These are phyloP conservation scores for Myriangium duriaei DNA, from an alignment of 2,329 filamentous ascomycete genomes.

Conservation along the genomic window DNA sequence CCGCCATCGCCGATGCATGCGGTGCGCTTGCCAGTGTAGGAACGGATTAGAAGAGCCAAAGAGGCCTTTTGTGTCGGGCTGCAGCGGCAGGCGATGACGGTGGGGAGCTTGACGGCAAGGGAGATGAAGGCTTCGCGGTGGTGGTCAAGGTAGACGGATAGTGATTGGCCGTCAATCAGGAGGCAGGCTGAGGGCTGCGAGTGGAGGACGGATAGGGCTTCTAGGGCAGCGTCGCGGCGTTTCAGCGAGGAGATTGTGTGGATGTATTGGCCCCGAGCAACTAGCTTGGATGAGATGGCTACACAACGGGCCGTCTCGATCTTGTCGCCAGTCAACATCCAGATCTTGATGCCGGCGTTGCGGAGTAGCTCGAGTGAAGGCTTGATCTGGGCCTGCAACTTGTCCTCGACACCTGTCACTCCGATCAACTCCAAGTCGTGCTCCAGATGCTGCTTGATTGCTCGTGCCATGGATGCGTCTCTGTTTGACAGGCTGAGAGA, in stretches of 20 bases:
- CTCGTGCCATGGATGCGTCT: slow-evolving; percentile 67
- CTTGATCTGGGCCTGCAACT: slow-evolving; percentile 90
- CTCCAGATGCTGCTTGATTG: slow-evolving; percentile 73
- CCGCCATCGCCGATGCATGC: slow-evolving; percentile 97
- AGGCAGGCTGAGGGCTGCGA: slow-evolving; percentile 78
- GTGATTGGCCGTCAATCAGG: slow-evolving; percentile 86
- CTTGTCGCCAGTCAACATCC: slow-evolving; percentile 99
- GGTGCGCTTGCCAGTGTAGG: slow-evolving; percentile 84
- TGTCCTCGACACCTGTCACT: slow-evolving; percentile 97
- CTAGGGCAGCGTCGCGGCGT: slow-evolving; percentile 71
- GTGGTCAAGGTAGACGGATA: slow-evolving; percentile 69
- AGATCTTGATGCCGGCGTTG: slow-evolving; percentile 97
- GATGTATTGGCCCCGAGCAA: slow-evolving; percentile 87
- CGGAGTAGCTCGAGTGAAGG: slow-evolving; percentile 86
- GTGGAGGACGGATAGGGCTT: slow-evolving; percentile 76
- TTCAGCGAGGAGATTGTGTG: slow-evolving; percentile 71
- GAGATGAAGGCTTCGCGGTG: slow-evolving; percentile 79
- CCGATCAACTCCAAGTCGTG: slow-evolving; percentile 81
- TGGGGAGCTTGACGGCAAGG: slow-evolving; percentile 72
- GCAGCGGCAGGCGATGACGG: slow-evolving; percentile 91
- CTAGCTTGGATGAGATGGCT: slow-evolving; percentile 85
- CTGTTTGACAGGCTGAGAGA: slow-evolving; percentile 68
- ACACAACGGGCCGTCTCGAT: slow-evolving; percentile 95
- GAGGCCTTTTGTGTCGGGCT: slow-evolving; percentile 96
- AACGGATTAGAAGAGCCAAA: slow-evolving; percentile 77